Percentiles rank a stretch among this genome's conserved stretches.
phyloP scores from a whole-genome alignment of 2,329 filamentous ascomycete species.

The Neopestalotiopsis rosae region DNA sequence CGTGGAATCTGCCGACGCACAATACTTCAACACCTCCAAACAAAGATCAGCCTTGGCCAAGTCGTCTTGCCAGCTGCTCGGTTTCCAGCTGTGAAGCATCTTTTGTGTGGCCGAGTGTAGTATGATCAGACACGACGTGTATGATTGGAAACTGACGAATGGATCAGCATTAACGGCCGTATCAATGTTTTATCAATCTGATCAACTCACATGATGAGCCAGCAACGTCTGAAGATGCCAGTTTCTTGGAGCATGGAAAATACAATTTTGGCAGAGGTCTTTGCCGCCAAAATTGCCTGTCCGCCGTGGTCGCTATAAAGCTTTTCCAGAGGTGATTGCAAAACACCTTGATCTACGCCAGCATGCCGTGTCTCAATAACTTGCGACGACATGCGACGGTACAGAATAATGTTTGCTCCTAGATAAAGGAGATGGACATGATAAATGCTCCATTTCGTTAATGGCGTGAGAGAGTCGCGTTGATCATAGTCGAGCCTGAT shows the following conservation, averaged over 20 bases:
- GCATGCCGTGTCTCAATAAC: conserved; percentile 19
- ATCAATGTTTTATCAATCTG: too few relatives aligned
- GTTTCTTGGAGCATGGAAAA: conserved; percentile 27
- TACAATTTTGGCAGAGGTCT: conserved; percentile 31
- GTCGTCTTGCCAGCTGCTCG: conserved; percentile 31
- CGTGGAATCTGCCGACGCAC: conserved; percentile 16
- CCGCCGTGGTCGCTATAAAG: conserved; percentile 23
- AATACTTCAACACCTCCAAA: conserved; percentile 24
- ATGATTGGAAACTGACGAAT: conserved; percentile 33
- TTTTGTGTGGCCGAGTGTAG: conserved; percentile 37
- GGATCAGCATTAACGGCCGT: background rate
- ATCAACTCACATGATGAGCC: conserved; percentile 36
- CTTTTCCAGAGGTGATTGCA: conserved; percentile 12
- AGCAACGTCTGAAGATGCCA: conserved; percentile 31
- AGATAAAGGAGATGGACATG: conserved; percentile 39
- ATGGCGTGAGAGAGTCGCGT: background rate
- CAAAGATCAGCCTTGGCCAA: conserved; percentile 32
- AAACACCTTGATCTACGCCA: background rate
- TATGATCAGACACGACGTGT: conserved; percentile 35
- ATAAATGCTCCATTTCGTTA: conserved; percentile 26
- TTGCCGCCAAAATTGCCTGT: conserved; percentile 33
- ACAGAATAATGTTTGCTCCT: conserved; percentile 37
- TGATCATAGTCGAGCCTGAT: conserved; percentile 27
- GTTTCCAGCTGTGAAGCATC: conserved; percentile 32
- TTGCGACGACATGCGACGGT: conserved; percentile 36